These are phyloP conservation scores for Spiromastix sp. DNA, from an alignment of 2,329 filamentous ascomycete genomes.

Conservation along the genomic window DNA sequence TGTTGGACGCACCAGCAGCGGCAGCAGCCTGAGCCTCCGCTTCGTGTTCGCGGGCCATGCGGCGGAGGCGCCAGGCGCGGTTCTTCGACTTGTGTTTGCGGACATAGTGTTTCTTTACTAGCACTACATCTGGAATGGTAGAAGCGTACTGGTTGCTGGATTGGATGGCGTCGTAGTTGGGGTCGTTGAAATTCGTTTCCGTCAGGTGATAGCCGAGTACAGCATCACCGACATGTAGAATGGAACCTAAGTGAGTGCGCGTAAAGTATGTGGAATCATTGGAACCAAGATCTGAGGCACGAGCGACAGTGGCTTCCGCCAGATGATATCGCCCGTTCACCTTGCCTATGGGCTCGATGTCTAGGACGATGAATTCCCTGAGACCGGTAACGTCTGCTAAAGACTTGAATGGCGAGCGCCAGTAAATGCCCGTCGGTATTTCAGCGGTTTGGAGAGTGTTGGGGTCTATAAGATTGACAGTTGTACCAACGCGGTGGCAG, in stretches of 20 bases:
- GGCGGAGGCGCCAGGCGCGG: constrained; percentile 89
- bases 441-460: constrained; percentile 86
- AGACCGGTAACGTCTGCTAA: constrained; percentile 77
- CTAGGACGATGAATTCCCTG: constrained; percentile 87
- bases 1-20: constrained; percentile 8
- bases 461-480: constrained; percentile 81
- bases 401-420: constrained; percentile 76
- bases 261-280: constrained; percentile 86
- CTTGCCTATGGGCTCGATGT: constrained; percentile 70
- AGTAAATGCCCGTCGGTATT: constrained; percentile 72
- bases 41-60: constrained; percentile 81
- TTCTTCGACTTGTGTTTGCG: constrained; percentile 71
- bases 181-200: constrained; percentile 87
- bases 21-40: constrained; percentile 39
- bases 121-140: constrained; percentile 78
- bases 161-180: constrained; percentile 74
- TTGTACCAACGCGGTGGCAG: constrained; percentile 80
- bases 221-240: constrained; percentile 81
- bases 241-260: constrained; percentile 75
- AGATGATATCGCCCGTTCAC: constrained; percentile 73
- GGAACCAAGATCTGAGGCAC: constrained; percentile 71
- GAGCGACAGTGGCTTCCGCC: constrained; percentile 78
- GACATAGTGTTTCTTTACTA: constrained; percentile 95
- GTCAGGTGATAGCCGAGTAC: constrained; percentile 89
- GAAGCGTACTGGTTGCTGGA: constrained; percentile 63